Conservation (phyloP, 2,329 filamentous ascomycete genomes). For the Huntiella moniliformis region DNA sequence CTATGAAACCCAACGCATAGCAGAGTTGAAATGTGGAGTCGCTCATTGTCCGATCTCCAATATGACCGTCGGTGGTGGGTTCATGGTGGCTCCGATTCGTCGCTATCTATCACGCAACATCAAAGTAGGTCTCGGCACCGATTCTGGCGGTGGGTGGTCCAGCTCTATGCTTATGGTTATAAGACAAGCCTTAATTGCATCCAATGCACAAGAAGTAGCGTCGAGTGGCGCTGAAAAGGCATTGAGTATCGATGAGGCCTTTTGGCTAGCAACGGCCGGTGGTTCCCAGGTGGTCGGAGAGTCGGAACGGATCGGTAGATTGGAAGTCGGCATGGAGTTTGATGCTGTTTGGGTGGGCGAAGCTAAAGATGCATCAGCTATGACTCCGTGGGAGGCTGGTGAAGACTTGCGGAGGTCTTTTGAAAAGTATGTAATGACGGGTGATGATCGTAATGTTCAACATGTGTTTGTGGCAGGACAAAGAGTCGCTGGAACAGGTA, state of each 20-base stretch:
- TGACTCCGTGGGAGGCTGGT: slow-evolving; percentile 32
- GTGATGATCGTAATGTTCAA: slow-evolving; percentile 41
- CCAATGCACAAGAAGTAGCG: slow-evolving; percentile 27
- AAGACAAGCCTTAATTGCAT: slow-evolving; percentile 37
- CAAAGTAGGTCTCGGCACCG: slow-evolving; percentile 48
- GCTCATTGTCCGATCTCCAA: slow-evolving; percentile 48
- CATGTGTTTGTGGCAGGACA: slow-evolving; percentile 34
- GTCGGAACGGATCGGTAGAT: slow-evolving; percentile 34
- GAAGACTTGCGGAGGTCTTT: slow-evolving; percentile 30
- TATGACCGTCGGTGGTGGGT: slow-evolving; percentile 41
- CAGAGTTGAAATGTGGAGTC: slow-evolving; percentile 33
- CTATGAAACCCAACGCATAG: slow-evolving; percentile 31
- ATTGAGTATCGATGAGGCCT: slow-evolving; percentile 31
- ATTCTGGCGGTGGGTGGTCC: slow-evolving; percentile 44
- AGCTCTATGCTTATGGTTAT: slow-evolving; percentile 39
- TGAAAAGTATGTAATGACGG: slow-evolving; percentile 48
- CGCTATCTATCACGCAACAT: slow-evolving; percentile 37
- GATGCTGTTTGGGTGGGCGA: slow-evolving; percentile 36
- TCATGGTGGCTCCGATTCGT: slow-evolving; percentile 41
- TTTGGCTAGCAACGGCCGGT: slow-evolving; percentile 42
- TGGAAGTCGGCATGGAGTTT: slow-evolving; percentile 41
- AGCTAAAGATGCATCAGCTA: slow-evolving; percentile 21
- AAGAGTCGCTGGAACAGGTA: slow-evolving; percentile 12
- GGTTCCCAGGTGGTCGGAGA: slow-evolving; percentile 40
- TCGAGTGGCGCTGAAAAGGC: slow-evolving; percentile 24